Evolutionary conservation across 78 protist species (phyloP), one percentile per base, ranked within the genome.

Genomic region (Dictyostelium citrinum): DNA sequence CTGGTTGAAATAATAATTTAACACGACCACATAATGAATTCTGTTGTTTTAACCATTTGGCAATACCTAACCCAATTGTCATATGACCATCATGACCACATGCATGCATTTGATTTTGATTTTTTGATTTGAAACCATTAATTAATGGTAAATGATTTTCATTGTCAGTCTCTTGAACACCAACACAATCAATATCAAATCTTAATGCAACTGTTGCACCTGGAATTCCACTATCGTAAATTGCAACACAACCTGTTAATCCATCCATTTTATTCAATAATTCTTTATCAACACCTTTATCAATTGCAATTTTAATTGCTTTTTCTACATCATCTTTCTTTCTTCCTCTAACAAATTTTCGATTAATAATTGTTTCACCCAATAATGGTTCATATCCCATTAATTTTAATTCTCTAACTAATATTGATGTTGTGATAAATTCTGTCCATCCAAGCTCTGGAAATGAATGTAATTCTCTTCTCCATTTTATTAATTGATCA

Each of bases 31-130:
- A 22, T 4, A 58, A 10, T 24, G 46, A 35, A 20, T 55, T 55
- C 17, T 55, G 64, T 46, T 31, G n/a, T 16, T 58, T 82, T 46
- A 24, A 7, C 67, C 60, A 82, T 24, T 67, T 82, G 11, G 88
- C 88, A n/a, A 82, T 41, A n/a, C 78, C 77, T 45, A 82, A 82
- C 1, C 88, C 88, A 8, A 82, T 64, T 41, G 88, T 24, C 77
- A 82, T 64, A 35, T 82, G 88, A n/a, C 88, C 88, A 82, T 82
- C 88, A 64, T 82, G 88, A 27, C 88, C 88, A 82, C 88, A 82
- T 31, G 88, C 88, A 82, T 82, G 88, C 72, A 60, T 55, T 14
- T 27, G 60, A 58, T 41, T 41, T 8, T 33, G 24, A 8, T 1
- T 22, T 27, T 5, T 64, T n/a, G 88, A 82, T 41, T 6, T 39